phyloP scores from a whole-genome alignment of 345 rosid genomes.

The Gynandropsis gynandra region DNA sequence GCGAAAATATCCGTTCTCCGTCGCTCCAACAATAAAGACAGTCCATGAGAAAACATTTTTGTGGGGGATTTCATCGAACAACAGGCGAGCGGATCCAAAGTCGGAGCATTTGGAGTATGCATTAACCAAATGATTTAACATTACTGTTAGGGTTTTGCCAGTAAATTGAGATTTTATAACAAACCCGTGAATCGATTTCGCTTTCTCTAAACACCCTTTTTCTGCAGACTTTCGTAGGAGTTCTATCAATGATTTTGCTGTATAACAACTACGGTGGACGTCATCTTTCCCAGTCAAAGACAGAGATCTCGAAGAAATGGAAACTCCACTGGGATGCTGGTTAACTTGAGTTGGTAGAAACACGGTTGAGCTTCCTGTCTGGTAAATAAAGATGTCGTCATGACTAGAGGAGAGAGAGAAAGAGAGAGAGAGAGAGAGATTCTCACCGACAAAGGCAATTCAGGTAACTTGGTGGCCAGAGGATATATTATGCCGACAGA shows the following conservation, averaged over 20 bases:
- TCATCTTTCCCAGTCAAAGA: background rate
- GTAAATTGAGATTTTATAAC: constrained; percentile 19
- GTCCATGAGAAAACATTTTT: constrained; percentile 44
- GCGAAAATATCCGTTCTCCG: constrained; percentile 25
- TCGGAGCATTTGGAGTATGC: constrained; percentile 32
- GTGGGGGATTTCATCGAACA: constrained; percentile 35
- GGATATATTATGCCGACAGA: constrained; percentile 16
- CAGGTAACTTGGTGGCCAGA: constrained; percentile 7
- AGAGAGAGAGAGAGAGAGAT: constrained; percentile 3
- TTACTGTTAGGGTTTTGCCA: constrained; percentile 16
- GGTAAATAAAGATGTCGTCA: background rate
- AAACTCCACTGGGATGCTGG: background rate
- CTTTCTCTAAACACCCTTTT: constrained; percentile 17
- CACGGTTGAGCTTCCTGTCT: constrained; percentile 23
- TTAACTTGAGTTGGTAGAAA: constrained; percentile 15
- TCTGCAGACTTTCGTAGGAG: constrained; percentile 28
- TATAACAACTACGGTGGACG: background rate
- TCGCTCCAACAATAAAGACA: constrained; percentile 36
- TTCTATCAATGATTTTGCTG: constrained; percentile 22
- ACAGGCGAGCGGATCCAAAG: constrained; percentile 26
- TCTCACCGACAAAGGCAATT: constrained; percentile 20
- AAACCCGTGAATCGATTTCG: constrained; percentile 30
- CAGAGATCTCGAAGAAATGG: background rate
- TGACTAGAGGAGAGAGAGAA: background rate
- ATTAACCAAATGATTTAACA: constrained; percentile 30